phyloP scores from a whole-genome alignment of 208 protist species.

The Trypanosomatidae sp. region DNA sequence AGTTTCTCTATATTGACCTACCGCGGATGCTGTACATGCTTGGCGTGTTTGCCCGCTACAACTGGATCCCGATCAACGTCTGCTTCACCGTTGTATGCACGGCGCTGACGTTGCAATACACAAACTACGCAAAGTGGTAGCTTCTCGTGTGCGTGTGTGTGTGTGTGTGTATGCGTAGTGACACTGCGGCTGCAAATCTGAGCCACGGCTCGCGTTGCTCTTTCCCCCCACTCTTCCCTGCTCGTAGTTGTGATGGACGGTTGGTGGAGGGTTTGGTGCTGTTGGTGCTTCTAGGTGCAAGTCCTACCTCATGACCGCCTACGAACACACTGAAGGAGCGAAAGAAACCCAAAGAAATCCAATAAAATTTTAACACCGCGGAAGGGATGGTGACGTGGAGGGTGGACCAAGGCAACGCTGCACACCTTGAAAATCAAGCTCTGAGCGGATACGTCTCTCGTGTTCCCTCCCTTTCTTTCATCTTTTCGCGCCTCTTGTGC shows the following conservation, averaged over 20 bases:
- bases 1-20: conserved; percentile 88
- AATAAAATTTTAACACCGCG: background rate
- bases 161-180: background rate
- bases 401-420: background rate
- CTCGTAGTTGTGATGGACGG: background rate
- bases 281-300: background rate
- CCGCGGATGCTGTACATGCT: conserved; percentile 87
- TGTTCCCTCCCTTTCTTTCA: background rate
- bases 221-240: background rate
- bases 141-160: background rate
- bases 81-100: conserved; percentile 53
- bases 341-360: background rate
- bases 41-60: conserved; percentile 86
- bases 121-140: conserved; percentile 24
- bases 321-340: background rate
- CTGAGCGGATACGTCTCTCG: background rate
- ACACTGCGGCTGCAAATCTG: background rate
- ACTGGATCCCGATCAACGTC: conserved; percentile 83
- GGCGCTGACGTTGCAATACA: conserved; percentile 34
- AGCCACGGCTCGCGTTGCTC: background rate
- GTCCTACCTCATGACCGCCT: background rate
- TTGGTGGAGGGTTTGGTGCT: background rate
- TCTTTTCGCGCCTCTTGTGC: background rate
- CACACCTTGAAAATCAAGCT: background rate
- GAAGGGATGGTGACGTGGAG: background rate